Percentiles rank a stretch among this genome's conserved stretches.
phyloP scores from a whole-genome alignment of 1,284 basidiomycete species.

The Farysia itapuensis region DNA sequence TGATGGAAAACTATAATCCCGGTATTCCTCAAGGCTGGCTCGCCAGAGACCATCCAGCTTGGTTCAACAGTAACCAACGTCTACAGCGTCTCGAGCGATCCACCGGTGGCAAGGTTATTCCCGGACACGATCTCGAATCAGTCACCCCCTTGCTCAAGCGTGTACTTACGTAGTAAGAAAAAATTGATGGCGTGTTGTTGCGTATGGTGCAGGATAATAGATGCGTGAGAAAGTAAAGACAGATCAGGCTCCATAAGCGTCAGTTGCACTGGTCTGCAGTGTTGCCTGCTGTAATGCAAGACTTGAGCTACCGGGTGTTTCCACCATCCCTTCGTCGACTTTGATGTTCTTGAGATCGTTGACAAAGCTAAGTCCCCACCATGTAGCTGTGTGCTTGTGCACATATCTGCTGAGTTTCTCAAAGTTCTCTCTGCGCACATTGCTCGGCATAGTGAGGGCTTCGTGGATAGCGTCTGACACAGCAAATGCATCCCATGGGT shows the following conservation, averaged over 20 bases:
- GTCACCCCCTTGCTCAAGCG: conserved; percentile 23
- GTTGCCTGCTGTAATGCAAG: neutral
- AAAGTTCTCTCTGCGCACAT: conserved; percentile 83
- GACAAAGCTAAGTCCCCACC: conserved; percentile 58
- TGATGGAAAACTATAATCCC: conserved; percentile 45
- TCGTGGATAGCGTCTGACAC: conserved; percentile 94
- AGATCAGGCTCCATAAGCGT: neutral
- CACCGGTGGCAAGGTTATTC: conserved; percentile 34
- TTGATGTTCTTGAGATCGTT: conserved; percentile 43
- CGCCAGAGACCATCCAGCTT: conserved; percentile 42
- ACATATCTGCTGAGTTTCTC: conserved; percentile 80
- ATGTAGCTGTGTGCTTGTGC: conserved; percentile 56
- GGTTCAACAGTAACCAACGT: conserved; percentile 49
- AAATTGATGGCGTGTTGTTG: too few species aligned
- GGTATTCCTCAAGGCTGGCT: conserved; percentile 49
- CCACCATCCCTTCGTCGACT: conserved; percentile 18
- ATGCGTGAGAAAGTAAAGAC: too few species aligned
- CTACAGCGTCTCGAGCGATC: conserved; percentile 41
- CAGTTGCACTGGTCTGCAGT: neutral
- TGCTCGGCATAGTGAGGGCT: conserved; percentile 83
- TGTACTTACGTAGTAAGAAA: conserved; percentile 21
- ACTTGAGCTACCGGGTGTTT: neutral
- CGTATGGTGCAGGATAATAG: too few species aligned
- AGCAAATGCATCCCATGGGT: conserved; percentile 69
- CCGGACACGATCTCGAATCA: conserved; percentile 38